Conservation (phyloP, 345 rosid species). For the Citrus reticulata region DNA sequence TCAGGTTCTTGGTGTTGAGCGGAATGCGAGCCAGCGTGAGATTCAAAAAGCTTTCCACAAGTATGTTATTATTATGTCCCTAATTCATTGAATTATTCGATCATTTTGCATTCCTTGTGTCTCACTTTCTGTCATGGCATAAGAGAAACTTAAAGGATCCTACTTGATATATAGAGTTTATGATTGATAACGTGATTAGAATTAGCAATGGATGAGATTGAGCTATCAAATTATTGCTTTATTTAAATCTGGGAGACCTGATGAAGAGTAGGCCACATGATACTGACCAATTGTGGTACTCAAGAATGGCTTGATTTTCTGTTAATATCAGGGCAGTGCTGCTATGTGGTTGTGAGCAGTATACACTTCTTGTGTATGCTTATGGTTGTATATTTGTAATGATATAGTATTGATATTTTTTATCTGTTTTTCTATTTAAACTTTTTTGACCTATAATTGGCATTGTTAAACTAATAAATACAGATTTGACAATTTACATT, state of each 20-base stretch:
- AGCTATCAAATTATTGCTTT: not conserved
- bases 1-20: constrained; percentile 91
- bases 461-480: not conserved
- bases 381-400: not conserved
- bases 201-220: not conserved
- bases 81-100: not conserved
- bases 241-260: not conserved
- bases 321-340: not conserved
- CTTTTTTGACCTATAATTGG: not conserved
- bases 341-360: not conserved
- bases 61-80: constrained; percentile 31
- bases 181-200: not conserved
- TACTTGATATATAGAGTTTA: not conserved
- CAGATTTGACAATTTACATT: not conserved
- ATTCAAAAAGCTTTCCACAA: constrained; percentile 99
- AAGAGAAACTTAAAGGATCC: not conserved
- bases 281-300: not conserved
- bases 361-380: not conserved
- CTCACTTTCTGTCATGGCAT: not conserved
- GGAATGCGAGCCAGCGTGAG: constrained; percentile 77
- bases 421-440: not conserved
- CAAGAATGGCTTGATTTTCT: not conserved
- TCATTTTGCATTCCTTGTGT: not conserved
- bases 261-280: not conserved
- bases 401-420: not conserved